Base-by-base conservation (phyloP, 495 filamentous ascomycete genomes). In the Podospora sp. region DNA sequence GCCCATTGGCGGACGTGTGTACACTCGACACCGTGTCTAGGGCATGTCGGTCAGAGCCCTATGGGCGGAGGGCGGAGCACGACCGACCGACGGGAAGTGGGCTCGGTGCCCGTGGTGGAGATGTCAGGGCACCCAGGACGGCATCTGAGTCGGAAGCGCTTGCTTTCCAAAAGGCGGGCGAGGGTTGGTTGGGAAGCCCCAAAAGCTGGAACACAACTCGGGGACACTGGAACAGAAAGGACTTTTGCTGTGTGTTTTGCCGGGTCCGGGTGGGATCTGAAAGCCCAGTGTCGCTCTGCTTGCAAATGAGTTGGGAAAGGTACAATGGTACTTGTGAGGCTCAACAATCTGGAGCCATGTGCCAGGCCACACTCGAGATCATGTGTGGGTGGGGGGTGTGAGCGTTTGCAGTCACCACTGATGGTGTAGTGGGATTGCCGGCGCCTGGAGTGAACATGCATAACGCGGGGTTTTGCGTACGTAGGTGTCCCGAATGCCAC, bases 61-160 rank as follows among this genome's bases (percentile, higher is more conserved):
- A 22, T n/a, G 52, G 52, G 52, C 52, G 52, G 52, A 24, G 52
- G 52, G 52, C 52, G 52, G 52, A 24, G 52, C 52, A 18, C 24
- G 7, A 22, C 21, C 52, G 52, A 55, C 24, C 21, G 52, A 55
- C 7, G 52, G 20, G 8, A 22, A 26, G 21, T 26, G 21, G 52
- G 24, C 20, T 26, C n/a, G 52, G 14, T 22, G 52, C 52, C 24
- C 21, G 21, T 11, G 24, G 52, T 26, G 52, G 52, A 24, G 52
- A 24, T 6, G 21, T 6, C 21, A 11, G 14, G 52, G 24, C 52
- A 3, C 6, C 20, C 8, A 55, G 4, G 52, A 22, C 52, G 20
- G 2, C 3, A n/a, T 22, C 20, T 55, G 20, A 55, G 9, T 26
- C n/a, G 4, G 21, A 4, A 26, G 52, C 21, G 52, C 24, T 26